phyloP scores from a whole-genome alignment of 495 filamentous ascomycete genomes.

The Physcia stellaris region DNA sequence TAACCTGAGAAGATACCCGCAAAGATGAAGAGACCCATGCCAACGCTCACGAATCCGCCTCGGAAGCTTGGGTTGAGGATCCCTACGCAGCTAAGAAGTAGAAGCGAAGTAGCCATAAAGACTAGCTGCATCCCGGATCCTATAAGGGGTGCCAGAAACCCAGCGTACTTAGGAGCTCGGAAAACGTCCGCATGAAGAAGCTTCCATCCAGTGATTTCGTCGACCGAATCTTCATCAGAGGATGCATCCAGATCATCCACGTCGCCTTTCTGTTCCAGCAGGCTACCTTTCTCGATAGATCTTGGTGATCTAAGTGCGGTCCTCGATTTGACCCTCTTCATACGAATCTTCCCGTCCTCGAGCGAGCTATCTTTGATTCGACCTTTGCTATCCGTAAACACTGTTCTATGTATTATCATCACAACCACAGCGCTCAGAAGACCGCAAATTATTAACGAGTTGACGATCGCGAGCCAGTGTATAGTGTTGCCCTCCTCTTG shows the following conservation, averaged over 20 bases:
- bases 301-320: slow-evolving; percentile 32
- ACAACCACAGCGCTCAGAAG: slow-evolving; percentile 72
- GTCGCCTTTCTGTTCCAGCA: slow-evolving; percentile 52
- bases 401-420: slow-evolving; percentile 73
- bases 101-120: slow-evolving; percentile 69
- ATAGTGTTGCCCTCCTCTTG: slow-evolving; percentile 74
- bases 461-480: slow-evolving; percentile 87
- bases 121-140: slow-evolving; percentile 84
- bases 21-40: slow-evolving; percentile 74
- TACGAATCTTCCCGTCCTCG: slow-evolving; percentile 54
- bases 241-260: slow-evolving; percentile 49
- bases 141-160: slow-evolving; percentile 70
- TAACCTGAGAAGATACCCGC: slow-evolving; percentile 89
- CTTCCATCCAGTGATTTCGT: slow-evolving; percentile 90
- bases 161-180: slow-evolving; percentile 58
- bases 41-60: slow-evolving; percentile 82
- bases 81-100: slow-evolving; percentile 69
- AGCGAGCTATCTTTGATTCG: slow-evolving; percentile 47
- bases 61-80: slow-evolving; percentile 84
- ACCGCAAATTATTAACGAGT: slow-evolving; percentile 76
- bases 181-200: slow-evolving; percentile 93
- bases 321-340: slow-evolving; percentile 27
- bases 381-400: slow-evolving; percentile 67
- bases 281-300: slow-evolving; percentile 42
- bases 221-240: slow-evolving; percentile 64